Conservation (phyloP, 1,284 basidiomycete species). For the Moniliophthora roreri region DNA sequence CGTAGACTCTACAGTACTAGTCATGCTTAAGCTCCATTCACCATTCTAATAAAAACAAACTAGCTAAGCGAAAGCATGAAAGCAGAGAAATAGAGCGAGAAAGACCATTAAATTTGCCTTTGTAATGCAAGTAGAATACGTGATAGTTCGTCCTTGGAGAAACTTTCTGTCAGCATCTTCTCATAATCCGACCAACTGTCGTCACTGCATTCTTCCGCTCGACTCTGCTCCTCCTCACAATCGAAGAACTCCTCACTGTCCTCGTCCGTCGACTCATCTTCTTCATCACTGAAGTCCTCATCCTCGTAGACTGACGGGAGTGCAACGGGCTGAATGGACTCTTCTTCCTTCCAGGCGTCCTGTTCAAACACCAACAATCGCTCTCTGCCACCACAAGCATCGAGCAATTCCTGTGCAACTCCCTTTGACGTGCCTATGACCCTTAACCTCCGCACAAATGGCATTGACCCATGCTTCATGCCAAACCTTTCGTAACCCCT, state of each 20-base stretch:
- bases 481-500: background rate
- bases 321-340: background rate
- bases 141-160: background rate
- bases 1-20: no score
- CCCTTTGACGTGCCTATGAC: background rate
- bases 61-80: no score
- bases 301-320: background rate
- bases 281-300: background rate
- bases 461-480: background rate
- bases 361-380: background rate
- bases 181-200: background rate
- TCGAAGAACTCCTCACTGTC: background rate
- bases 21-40: no score
- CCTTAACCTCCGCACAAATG: background rate
- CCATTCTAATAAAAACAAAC: no score
- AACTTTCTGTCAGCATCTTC: background rate
- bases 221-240: background rate
- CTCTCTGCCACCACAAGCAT: background rate
- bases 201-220: background rate
- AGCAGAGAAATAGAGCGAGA: no score
- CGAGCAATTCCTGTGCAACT: background rate
- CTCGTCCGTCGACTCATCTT: background rate
- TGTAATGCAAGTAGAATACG: background rate
- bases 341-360: background rate
- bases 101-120: no score